These are phyloP conservation scores for Excoecaria cochinchinensis DNA, from an alignment of 345 rosid genomes.

Conservation along the genomic window DNA sequence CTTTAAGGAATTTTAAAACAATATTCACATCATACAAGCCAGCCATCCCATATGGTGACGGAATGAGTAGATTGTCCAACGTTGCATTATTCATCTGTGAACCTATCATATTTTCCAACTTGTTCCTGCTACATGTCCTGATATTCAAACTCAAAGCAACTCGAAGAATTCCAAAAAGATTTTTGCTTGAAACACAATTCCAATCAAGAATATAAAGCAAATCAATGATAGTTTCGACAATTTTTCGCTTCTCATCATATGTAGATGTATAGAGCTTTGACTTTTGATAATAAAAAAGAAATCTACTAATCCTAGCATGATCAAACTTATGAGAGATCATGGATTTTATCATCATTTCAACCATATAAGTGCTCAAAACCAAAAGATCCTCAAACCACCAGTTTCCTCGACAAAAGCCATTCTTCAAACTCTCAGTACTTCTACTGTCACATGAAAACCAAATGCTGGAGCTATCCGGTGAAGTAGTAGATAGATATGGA, in stretches of 20 bases:
- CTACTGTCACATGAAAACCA: constrained; percentile 74
- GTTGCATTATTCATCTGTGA: constrained; percentile 73
- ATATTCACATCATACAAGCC: constrained; percentile 73
- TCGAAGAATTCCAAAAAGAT: constrained; percentile 67
- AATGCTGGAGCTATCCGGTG: constrained; percentile 69
- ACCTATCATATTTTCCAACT: constrained; percentile 84
- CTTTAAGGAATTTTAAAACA: constrained; percentile 60
- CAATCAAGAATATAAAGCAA: constrained; percentile 55
- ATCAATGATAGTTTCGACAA: constrained; percentile 50
- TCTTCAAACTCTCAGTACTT: constrained; percentile 87
- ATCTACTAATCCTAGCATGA: constrained; percentile 50
- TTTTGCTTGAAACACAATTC: constrained; percentile 61
- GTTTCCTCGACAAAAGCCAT: constrained; percentile 41
- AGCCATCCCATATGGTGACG: constrained; percentile 57
- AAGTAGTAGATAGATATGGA: constrained; percentile 73
- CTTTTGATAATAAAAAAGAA: constrained; percentile 84
- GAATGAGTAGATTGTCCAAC: constrained; percentile 75
- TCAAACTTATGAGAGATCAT: constrained; percentile 61
- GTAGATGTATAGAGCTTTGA: constrained; percentile 43
- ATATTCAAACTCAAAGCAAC: constrained; percentile 47
- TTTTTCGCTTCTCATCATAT: constrained; percentile 48
- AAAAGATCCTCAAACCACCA: constrained; percentile 95
- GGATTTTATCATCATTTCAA: constrained; percentile 44
- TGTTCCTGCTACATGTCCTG: constrained; percentile 47
- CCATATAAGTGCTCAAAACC: constrained; percentile 38